phyloP scores from a whole-genome alignment of 768 basidiomycete genomes.

The Ephemerocybe angulata region DNA sequence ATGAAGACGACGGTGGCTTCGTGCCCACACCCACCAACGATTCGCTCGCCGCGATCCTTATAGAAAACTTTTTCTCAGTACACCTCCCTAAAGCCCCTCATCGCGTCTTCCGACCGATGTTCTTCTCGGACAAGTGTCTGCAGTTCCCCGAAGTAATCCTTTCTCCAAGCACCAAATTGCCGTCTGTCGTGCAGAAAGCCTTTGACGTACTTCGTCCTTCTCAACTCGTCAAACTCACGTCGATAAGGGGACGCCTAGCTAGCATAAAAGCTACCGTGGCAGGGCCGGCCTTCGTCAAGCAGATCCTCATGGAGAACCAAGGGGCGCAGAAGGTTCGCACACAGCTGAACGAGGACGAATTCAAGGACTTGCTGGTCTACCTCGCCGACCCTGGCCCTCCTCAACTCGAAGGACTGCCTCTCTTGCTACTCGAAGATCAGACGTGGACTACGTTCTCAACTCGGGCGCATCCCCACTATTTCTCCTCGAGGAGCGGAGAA shows the following conservation, averaged over 20 bases:
- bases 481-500: background rate
- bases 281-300: background rate
- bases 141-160: background rate
- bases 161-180: background rate
- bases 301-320: background rate
- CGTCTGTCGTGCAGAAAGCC: background rate
- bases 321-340: background rate
- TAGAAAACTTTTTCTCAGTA: background rate
- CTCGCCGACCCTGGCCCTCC: background rate
- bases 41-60: background rate
- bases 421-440: background rate
- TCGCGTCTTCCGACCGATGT: background rate
- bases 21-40: background rate
- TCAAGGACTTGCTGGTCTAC: background rate
- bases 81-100: background rate
- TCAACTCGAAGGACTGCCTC: background rate
- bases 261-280: background rate
- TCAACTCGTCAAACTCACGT: background rate
- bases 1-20: constrained; percentile 11
- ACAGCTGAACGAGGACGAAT: background rate
- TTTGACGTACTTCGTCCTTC: background rate
- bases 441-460: background rate
- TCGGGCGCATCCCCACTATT: background rate
- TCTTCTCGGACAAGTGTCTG: background rate
- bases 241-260: background rate